Percentiles rank a stretch among this genome's conserved stretches.
phyloP scores from a whole-genome alignment of 441 rosid species.

The Geranium incanum region DNA sequence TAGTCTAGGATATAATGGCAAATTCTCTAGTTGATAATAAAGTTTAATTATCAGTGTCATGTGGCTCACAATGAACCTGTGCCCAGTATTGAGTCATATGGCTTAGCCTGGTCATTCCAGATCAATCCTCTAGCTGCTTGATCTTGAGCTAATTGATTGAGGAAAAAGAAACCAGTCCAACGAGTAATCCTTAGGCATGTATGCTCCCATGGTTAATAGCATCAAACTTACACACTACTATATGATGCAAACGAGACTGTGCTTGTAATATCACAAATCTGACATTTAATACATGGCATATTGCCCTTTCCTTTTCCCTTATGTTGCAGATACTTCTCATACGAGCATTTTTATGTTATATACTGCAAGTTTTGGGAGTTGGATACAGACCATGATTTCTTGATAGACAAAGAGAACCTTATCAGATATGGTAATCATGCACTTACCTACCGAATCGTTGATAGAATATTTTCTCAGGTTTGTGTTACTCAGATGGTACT shows the following conservation, averaged over 20 bases:
- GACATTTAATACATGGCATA: background rate
- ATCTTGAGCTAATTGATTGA: too few relatives aligned
- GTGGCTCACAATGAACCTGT: background rate
- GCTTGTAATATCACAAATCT: background rate
- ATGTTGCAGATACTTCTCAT: slow-evolving; percentile 71
- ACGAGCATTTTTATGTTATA: slow-evolving; percentile 94
- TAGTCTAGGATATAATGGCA: background rate
- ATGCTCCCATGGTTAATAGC: background rate
- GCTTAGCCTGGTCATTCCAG: too few relatives aligned
- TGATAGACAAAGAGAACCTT: slow-evolving; percentile 95
- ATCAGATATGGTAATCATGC: slow-evolving; percentile 98
- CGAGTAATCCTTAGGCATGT: too few relatives aligned
- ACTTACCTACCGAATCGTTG: slow-evolving; percentile 92
- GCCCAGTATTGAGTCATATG: too few relatives aligned
- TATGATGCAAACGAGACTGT: background rate
- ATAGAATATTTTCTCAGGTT: slow-evolving; percentile 97
- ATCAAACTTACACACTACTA: background rate
- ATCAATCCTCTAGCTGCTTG: too few relatives aligned
- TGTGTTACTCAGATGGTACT: slow-evolving; percentile 17
- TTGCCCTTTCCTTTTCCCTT: slow-evolving; percentile 14
- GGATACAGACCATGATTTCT: slow-evolving; percentile 91
- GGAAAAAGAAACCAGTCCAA: too few relatives aligned
- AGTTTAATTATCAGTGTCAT: background rate
- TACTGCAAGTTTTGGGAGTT: slow-evolving; percentile 99
- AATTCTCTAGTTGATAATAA: too few relatives aligned